Evolutionary conservation across 2,329 filamentous ascomycete genomes (phyloP).

Genomic region (Kalaharituber pfeilii): DNA sequence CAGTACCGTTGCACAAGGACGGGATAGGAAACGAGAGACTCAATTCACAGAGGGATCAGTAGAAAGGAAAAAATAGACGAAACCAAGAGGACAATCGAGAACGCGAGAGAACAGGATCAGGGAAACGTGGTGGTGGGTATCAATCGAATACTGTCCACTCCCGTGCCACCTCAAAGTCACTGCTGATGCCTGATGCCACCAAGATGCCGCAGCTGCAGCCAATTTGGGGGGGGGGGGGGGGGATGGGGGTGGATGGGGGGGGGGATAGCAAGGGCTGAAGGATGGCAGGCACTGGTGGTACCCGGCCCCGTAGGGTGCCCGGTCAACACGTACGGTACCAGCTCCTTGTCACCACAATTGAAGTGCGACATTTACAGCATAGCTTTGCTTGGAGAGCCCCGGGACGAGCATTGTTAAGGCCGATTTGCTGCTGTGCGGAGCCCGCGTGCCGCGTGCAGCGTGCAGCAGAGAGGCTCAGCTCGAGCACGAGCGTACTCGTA

Average conservation of each 20-base stretch:
- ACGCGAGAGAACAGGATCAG: background rate
- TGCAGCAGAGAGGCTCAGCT: too few species aligned
- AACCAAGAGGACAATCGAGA: background rate
- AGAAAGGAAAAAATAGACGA: background rate
- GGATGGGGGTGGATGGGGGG: too few species aligned
- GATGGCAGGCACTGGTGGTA: too few species aligned
- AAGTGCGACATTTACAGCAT: background rate
- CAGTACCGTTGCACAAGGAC: background rate
- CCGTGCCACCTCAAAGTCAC: background rate
- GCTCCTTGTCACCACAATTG: background rate
- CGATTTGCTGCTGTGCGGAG: too few species aligned
- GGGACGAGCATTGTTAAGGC: too few species aligned
- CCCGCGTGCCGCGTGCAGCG: too few species aligned
- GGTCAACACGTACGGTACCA: background rate
- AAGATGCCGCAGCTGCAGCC: background rate
- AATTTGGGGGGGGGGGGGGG: too few species aligned
- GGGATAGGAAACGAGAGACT: background rate
- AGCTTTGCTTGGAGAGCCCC: too few species aligned
- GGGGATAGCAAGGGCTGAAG: background rate
- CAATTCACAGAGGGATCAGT: background rate
- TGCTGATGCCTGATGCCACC: background rate
- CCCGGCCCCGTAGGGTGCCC: background rate
- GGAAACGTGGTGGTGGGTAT: background rate
- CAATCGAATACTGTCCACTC: background rate
- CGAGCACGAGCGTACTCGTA: too few species aligned